These are phyloP conservation scores for Oenanthe sinensis DNA, from an alignment of 129 eudicot genomes.

Conservation along the genomic window DNA sequence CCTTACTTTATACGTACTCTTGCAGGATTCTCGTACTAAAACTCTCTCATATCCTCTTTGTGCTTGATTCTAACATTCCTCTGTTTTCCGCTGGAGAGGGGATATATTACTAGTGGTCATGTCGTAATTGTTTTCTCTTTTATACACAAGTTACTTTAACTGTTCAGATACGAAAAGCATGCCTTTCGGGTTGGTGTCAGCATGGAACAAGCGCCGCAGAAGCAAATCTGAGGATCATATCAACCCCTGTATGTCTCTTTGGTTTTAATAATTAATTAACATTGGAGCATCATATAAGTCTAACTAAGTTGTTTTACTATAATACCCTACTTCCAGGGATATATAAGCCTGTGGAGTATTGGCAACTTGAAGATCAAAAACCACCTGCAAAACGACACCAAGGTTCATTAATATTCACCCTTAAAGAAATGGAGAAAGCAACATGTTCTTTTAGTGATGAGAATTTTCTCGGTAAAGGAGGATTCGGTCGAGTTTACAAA, in stretches of 20 bases:
- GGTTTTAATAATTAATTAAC: slow-evolving; percentile 2
- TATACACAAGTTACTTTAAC: not conserved
- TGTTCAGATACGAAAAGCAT: slow-evolving; percentile 23
- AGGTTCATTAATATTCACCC: slow-evolving; percentile 72
- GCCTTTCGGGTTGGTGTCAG: slow-evolving; percentile 94
- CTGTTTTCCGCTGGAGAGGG: not conserved
- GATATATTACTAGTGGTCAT: not conserved
- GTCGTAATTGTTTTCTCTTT: not conserved
- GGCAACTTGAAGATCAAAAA: slow-evolving; percentile 68
- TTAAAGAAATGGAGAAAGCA: slow-evolving; percentile 92
- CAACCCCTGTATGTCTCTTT: slow-evolving; percentile 56
- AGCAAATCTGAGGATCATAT: slow-evolving; percentile 85
- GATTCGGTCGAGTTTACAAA: slow-evolving; percentile 91
- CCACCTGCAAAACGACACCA: slow-evolving; percentile 66
- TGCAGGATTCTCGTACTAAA: slow-evolving; percentile 25
- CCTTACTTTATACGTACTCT: slow-evolving; percentile 81
- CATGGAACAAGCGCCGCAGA: slow-evolving; percentile 94
- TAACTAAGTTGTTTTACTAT: not conserved
- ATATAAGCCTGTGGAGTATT: slow-evolving; percentile 68
- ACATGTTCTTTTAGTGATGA: slow-evolving; percentile 78
- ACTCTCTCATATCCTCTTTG: slow-evolving; percentile 15
- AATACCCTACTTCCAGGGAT: slow-evolving; percentile 52
- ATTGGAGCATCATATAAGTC: not conserved
- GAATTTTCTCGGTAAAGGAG: slow-evolving; percentile 80
- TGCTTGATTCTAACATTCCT: slow-evolving; percentile 6